These are phyloP conservation scores for Lactarius hengduanensis DNA, from an alignment of 768 basidiomycete genomes.

Conservation along the genomic window DNA sequence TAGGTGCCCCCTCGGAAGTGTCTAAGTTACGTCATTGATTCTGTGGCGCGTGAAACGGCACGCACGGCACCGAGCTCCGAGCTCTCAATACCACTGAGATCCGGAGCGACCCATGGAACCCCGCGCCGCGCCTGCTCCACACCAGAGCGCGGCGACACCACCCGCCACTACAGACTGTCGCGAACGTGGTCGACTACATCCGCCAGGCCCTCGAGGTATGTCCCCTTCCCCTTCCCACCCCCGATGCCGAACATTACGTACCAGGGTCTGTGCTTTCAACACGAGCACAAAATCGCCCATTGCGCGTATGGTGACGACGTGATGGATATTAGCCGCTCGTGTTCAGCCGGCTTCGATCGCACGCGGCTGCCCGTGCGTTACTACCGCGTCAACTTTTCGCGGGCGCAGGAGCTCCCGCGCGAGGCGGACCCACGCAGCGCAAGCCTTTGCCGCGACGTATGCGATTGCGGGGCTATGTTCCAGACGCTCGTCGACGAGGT, in stretches of 20 bases:
- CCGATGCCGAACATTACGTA: background rate
- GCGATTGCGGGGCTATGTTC: slow-evolving; percentile 23
- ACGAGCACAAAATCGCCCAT: slow-evolving; percentile 27
- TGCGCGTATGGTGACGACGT: slow-evolving; percentile 23
- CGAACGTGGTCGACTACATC: slow-evolving; percentile 52
- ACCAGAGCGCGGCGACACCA: slow-evolving; percentile 44
- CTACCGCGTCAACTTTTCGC: slow-evolving; percentile 26
- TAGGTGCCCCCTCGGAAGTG: background rate
- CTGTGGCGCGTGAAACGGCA: slow-evolving; percentile 20
- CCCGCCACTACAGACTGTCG: slow-evolving; percentile 46
- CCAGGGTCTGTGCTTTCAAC: slow-evolving; percentile 28
- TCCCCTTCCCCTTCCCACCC: too few relatives aligned
- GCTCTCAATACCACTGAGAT: slow-evolving; percentile 45
- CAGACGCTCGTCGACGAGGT: slow-evolving; percentile 15
- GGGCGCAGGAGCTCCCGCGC: slow-evolving; percentile 12
- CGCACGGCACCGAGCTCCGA: slow-evolving; percentile 38
- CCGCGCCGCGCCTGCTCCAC: slow-evolving; percentile 46
- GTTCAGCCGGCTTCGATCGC: slow-evolving; percentile 23
- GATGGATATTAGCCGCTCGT: slow-evolving; percentile 23
- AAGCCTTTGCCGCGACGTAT: slow-evolving; percentile 21
- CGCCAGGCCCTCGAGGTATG: slow-evolving; percentile 49
- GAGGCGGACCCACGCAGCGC: slow-evolving; percentile 8
- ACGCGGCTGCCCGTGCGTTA: slow-evolving; percentile 25
- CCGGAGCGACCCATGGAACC: slow-evolving; percentile 55
- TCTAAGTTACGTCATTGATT: slow-evolving; percentile 12